Evolutionary conservation across 1,139 yeast species (phyloP).

Genomic region (Nadsonia commutata): DNA sequence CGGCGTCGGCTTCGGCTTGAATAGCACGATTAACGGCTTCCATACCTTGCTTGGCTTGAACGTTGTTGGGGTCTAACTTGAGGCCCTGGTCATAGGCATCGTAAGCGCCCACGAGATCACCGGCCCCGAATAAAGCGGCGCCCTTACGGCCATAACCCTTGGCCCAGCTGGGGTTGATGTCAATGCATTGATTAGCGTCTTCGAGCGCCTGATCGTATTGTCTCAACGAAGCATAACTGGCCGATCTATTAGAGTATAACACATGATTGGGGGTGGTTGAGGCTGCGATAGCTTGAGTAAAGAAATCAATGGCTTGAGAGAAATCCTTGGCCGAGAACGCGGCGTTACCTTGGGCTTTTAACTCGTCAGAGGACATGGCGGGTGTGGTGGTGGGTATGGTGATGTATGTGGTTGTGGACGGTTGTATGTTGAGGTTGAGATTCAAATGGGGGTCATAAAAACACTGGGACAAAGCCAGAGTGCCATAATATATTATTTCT

Average conservation of each 20-base stretch:
- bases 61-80: constrained; percentile 65
- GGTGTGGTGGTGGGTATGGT: too few species aligned
- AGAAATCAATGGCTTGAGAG: constrained; percentile 60
- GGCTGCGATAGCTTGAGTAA: constrained; percentile 79
- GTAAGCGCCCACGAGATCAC: constrained; percentile 44
- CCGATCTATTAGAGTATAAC: constrained; percentile 87
- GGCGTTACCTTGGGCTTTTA: constrained; percentile 58
- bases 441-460: too few species aligned
- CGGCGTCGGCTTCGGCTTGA: constrained; percentile 24
- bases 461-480: too few species aligned
- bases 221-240: constrained; percentile 69
- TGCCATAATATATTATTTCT: too few species aligned
- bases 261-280: constrained; percentile 78
- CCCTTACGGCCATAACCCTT: constrained; percentile 91
- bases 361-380: too few species aligned
- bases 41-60: constrained; percentile 79
- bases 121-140: constrained; percentile 81
- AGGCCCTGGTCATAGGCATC: constrained; percentile 66
- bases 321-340: constrained; percentile 83
- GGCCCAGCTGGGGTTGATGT: constrained; percentile 76
- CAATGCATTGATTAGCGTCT: constrained; percentile 74
- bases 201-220: constrained; percentile 57
- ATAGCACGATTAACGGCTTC: constrained; percentile 50
- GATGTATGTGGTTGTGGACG: too few species aligned
- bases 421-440: too few species aligned